A percentile compares a stretch with the other conserved stretches of the same genome.
Evolutionary conservation across 495 filamentous ascomycete species (phyloP).

Genomic region (Aspergillus carlsbadensis): DNA sequence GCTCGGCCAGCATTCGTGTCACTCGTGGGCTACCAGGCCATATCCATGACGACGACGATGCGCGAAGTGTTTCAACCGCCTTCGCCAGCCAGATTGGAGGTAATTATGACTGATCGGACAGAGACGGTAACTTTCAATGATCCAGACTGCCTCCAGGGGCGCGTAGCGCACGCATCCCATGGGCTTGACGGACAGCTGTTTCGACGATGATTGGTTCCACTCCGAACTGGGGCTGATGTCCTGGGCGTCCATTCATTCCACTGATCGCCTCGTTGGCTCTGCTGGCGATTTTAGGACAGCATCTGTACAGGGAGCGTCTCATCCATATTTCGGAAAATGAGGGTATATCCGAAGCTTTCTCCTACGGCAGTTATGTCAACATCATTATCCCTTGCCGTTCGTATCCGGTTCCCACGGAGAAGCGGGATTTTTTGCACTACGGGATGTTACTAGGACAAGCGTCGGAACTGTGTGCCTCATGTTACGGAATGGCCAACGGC

Average conservation of each 20-base stretch:
- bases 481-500: slow-evolving; percentile 6
- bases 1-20: slow-evolving; percentile 59
- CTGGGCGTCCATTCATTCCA: slow-evolving; percentile 14
- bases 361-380: slow-evolving; percentile 15
- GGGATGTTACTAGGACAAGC: neutral
- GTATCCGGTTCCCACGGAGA: neutral
- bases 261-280: slow-evolving; percentile 12
- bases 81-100: slow-evolving; percentile 94
- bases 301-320: slow-evolving; percentile 16
- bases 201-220: slow-evolving; percentile 14
- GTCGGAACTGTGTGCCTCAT: slow-evolving; percentile 4
- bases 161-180: slow-evolving; percentile 13
- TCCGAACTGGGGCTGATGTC: slow-evolving; percentile 13
- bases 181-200: slow-evolving; percentile 15
- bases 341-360: slow-evolving; percentile 10
- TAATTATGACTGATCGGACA: slow-evolving; percentile 76
- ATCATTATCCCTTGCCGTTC: slow-evolving; percentile 16
- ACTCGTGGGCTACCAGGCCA: slow-evolving; percentile 51
- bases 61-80: slow-evolving; percentile 90
- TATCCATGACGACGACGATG: slow-evolving; percentile 76
- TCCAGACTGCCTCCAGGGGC: slow-evolving; percentile 17
- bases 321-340: slow-evolving; percentile 15
- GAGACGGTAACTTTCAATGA: slow-evolving; percentile 6
- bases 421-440: slow-evolving; percentile 1
- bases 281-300: slow-evolving; percentile 14